Conservation (phyloP, 1,139 yeast species). For the Keqinozyma sinolaborantium region DNA sequence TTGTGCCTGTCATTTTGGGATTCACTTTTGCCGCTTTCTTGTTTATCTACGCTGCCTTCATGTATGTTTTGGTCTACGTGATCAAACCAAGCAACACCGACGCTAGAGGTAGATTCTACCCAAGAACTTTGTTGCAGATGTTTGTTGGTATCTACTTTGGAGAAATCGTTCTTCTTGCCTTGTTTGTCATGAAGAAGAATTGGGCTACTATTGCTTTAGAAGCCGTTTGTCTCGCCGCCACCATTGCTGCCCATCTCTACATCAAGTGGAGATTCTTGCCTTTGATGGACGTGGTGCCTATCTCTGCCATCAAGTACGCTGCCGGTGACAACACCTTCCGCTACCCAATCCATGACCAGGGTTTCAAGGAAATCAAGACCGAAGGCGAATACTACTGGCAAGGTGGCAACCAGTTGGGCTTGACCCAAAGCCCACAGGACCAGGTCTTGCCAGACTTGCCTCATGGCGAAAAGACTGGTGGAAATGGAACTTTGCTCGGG, state of each 20-base stretch:
- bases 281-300: constrained; percentile 65
- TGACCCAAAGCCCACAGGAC: constrained; percentile 17
- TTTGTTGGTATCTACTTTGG: constrained; percentile 65
- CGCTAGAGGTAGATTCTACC: constrained; percentile 64
- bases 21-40: constrained; percentile 43
- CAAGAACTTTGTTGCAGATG: constrained; percentile 62
- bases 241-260: constrained; percentile 54
- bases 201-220: constrained; percentile 75
- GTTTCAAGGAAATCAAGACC: constrained; percentile 50
- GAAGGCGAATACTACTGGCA: constrained; percentile 53
- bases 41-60: constrained; percentile 57
- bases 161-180: constrained; percentile 61
- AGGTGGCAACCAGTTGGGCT: constrained; percentile 42
- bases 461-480: constrained; percentile 5
- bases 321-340: constrained; percentile 49
- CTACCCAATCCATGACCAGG: constrained; percentile 61
- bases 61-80: constrained; percentile 55
- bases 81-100: constrained; percentile 50
- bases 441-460: constrained; percentile 1
- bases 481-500: constrained; percentile 8
- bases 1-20: constrained; percentile 46
- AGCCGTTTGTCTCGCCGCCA: constrained; percentile 46
- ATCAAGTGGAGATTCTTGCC: constrained; percentile 58
- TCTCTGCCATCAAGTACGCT: constrained; percentile 64
- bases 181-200: constrained; percentile 65